Evolutionary conservation across 2,329 filamentous ascomycete genomes (phyloP).

Genomic region (Atkinsonella texensis): DNA sequence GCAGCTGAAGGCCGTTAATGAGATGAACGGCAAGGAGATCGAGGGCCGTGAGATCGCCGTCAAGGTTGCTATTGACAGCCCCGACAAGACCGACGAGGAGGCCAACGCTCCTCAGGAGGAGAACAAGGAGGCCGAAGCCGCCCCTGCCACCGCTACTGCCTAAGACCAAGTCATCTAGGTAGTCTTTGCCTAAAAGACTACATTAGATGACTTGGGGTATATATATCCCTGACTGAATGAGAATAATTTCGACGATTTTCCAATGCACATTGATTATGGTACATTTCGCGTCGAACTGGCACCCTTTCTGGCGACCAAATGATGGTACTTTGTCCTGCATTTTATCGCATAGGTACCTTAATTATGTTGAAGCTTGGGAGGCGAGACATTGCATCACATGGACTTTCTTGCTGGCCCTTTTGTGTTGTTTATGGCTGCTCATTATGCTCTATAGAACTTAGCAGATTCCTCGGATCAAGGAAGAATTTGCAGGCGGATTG

Average conservation of each 20-base stretch:
- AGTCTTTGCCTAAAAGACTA: background rate
- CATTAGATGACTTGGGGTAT: constrained; percentile 15
- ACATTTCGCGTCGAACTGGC: constrained; percentile 17
- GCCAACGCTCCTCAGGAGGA: constrained; percentile 43
- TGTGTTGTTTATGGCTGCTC: constrained; percentile 13
- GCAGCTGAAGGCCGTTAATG: constrained; percentile 89
- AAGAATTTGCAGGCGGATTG: constrained; percentile 1
- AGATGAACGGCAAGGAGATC: constrained; percentile 99
- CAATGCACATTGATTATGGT: constrained; percentile 26
- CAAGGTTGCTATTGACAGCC: constrained; percentile 99
- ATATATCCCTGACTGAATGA: constrained; percentile 18
- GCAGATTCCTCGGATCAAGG: background rate
- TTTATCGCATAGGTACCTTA: background rate
- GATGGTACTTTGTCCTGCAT: background rate
- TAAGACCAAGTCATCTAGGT: constrained; percentile 11
- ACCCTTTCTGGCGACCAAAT: constrained; percentile 1
- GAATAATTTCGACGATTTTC: constrained; percentile 25
- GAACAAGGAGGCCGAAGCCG: constrained; percentile 26
- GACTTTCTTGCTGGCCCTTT: constrained; percentile 11
- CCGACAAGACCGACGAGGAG: constrained; percentile 89
- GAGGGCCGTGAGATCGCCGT: constrained; percentile 98
- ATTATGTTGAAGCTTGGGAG: constrained; percentile 14
- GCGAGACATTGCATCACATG: constrained; percentile 14
- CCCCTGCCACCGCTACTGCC: constrained; percentile 18
- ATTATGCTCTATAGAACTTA: constrained; percentile 11